A percentile compares a stretch with the other conserved stretches of the same genome.
phyloP scores from a whole-genome alignment of 2,329 filamentous ascomycete genomes.

The Epichloe elymi region DNA sequence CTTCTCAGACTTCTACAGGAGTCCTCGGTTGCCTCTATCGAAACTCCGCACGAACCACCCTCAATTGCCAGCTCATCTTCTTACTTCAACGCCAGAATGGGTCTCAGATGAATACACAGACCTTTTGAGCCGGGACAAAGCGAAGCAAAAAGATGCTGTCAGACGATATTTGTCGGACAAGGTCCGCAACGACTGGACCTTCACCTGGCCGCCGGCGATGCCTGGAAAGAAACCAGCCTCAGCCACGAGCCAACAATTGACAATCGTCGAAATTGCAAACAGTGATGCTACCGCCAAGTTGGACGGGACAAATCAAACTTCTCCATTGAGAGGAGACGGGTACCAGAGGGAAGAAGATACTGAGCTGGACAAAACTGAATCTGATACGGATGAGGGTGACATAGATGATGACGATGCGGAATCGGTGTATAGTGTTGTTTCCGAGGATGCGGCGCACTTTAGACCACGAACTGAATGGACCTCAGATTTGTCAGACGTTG shows the following conservation, averaged over 20 bases:
- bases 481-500: constrained; percentile 42
- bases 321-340: constrained; percentile 21
- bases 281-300: not conserved
- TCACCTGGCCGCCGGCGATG: constrained; percentile 36
- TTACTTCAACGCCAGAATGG: constrained; percentile 20
- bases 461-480: constrained; percentile 41
- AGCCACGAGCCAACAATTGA: not conserved
- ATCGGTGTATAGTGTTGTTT: constrained; percentile 44
- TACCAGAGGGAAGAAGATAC: constrained; percentile 27
- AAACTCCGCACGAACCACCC: constrained; percentile 32
- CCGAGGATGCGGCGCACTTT: constrained; percentile 39
- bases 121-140: constrained; percentile 47
- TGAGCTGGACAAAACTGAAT: constrained; percentile 20
- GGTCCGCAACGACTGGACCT: constrained; percentile 47
- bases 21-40: constrained; percentile 37
- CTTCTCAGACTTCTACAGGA: constrained; percentile 47
- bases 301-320: constrained; percentile 15
- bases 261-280: not conserved
- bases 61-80: constrained; percentile 17
- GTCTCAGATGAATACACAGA: constrained; percentile 44
- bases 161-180: constrained; percentile 39
- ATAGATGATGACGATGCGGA: constrained; percentile 30
- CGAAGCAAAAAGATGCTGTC: constrained; percentile 50
- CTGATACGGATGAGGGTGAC: constrained; percentile 9
- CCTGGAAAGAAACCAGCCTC: not conserved